phyloP scores from a whole-genome alignment of 2,329 filamentous ascomycete genomes.

The Leptographium lundbergii region DNA sequence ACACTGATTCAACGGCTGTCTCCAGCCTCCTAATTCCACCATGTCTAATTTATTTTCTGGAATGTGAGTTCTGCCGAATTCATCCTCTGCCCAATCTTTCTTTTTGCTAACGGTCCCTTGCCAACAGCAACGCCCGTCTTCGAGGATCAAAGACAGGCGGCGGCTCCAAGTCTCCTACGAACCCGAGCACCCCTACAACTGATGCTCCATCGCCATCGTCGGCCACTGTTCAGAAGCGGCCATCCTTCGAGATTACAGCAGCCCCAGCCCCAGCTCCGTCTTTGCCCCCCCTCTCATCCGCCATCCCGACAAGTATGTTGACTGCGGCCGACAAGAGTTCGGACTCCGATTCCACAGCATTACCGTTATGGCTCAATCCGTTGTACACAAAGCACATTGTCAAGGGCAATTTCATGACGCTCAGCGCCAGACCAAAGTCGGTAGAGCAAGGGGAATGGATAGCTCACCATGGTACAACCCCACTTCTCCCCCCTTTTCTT shows the following conservation, averaged over 20 bases:
- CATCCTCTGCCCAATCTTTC: neutral
- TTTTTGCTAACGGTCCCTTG: neutral
- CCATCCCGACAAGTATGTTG: conserved; percentile 9
- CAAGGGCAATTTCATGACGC: conserved; percentile 93
- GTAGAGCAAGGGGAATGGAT: conserved; percentile 94
- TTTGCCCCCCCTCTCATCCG: conserved; percentile 5
- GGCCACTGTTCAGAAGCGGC: neutral
- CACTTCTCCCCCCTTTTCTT: neutral
- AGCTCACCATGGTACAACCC: conserved; percentile 70
- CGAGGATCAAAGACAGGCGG: neutral
- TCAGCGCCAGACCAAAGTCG: conserved; percentile 84
- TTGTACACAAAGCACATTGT: conserved; percentile 76
- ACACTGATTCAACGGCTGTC: neutral
- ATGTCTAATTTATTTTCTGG: conserved; percentile 20
- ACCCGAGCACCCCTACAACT: neutral
- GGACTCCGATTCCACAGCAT: conserved; percentile 51
- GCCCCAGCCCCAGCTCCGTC: conserved; percentile 8
- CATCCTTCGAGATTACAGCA: conserved; percentile 3
- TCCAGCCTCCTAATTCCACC: neutral
- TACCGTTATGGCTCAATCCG: conserved; percentile 64
- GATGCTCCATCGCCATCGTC: neutral
- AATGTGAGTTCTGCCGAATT: conserved; percentile 11
- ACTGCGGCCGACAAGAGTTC: conserved; percentile 31
- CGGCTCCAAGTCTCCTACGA: neutral
- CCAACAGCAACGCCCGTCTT: conserved; percentile 6